Percentiles rank a stretch among this genome's conserved stretches.
These are phyloP conservation scores for Colletotrichum neosansevieriae DNA, from an alignment of 2,329 filamentous ascomycete genomes.

Conservation along the genomic window DNA sequence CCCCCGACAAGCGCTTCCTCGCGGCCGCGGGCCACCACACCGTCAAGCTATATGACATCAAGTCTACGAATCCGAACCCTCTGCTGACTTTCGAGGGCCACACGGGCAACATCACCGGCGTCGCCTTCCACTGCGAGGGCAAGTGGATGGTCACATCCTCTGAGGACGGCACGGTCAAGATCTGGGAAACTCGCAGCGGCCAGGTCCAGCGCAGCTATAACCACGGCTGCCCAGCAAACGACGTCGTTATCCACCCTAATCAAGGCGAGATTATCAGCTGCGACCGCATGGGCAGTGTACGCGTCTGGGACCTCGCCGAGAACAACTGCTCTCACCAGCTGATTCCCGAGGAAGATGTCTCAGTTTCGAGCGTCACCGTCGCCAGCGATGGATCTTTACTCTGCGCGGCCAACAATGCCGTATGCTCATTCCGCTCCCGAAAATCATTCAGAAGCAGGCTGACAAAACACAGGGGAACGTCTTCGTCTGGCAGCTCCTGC, in stretches of 20 bases:
- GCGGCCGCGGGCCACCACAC: slow-evolving; percentile 84
- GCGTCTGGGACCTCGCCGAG: slow-evolving; percentile 96
- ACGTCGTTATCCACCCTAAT: slow-evolving; percentile 99
- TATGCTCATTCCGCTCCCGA: slow-evolving; percentile 54
- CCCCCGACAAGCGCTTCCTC: slow-evolving; percentile 95
- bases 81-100: slow-evolving; percentile 96
- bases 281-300: slow-evolving; percentile 90
- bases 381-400: slow-evolving; percentile 93
- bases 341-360: slow-evolving; percentile 95
- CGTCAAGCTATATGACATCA: slow-evolving; percentile 98
- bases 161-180: slow-evolving; percentile 96
- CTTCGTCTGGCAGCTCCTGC: slow-evolving; percentile 95
- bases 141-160: slow-evolving; percentile 99
- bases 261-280: slow-evolving; percentile 98
- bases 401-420: slow-evolving; percentile 91
- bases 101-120: slow-evolving; percentile 93
- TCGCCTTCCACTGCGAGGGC: slow-evolving; percentile 97
- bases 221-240: slow-evolving; percentile 90
- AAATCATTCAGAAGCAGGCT: background rate
- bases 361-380: slow-evolving; percentile 93
- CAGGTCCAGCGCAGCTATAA: slow-evolving; percentile 92
- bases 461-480: slow-evolving; percentile 81
- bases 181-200: slow-evolving; percentile 92
- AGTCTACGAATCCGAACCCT: slow-evolving; percentile 95
- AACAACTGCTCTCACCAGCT: slow-evolving; percentile 97